phyloP scores from a whole-genome alignment of 2,329 filamentous ascomycete species.

The Nothopassalora personata region DNA sequence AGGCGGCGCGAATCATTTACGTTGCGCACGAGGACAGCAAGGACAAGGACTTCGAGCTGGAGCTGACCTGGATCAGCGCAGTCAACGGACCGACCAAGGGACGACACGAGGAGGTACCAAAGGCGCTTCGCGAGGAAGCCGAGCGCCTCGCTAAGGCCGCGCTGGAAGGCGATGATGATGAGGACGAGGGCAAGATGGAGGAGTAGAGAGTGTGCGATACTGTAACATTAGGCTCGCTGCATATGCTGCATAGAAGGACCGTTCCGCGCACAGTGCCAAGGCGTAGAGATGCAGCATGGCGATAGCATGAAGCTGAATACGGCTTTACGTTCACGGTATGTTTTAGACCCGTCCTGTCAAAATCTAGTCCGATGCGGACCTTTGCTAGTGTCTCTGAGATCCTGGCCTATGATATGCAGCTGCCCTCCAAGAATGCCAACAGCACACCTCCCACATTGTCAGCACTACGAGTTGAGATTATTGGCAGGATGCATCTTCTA shows the following conservation, averaged over 20 bases:
- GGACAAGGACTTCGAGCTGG: conserved; percentile 98
- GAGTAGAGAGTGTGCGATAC: conserved; percentile 15
- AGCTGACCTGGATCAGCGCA: conserved; percentile 97
- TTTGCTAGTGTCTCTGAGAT: not conserved
- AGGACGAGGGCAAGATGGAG: conserved; percentile 32
- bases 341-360: conserved; percentile 1
- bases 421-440: not conserved
- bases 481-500: not conserved
- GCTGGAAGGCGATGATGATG: conserved; percentile 77
- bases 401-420: not conserved
- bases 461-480: not conserved
- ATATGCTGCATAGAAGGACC: conserved; percentile 13
- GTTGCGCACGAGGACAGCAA: conserved; percentile 98
- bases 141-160: conserved; percentile 88
- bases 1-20: conserved; percentile 95
- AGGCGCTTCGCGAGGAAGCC: conserved; percentile 83
- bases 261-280: conserved; percentile 11
- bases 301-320: not conserved
- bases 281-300: conserved; percentile 1
- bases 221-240: conserved; percentile 13
- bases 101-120: conserved; percentile 86
- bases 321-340: not conserved
- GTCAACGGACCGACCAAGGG: conserved; percentile 84
- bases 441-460: not conserved
- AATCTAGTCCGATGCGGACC: not conserved